Percentiles rank a stretch among this genome's conserved stretches.
These are phyloP conservation scores for Aspergillus bombycis DNA, from an alignment of 2,329 filamentous ascomycete species.

Conservation along the genomic window DNA sequence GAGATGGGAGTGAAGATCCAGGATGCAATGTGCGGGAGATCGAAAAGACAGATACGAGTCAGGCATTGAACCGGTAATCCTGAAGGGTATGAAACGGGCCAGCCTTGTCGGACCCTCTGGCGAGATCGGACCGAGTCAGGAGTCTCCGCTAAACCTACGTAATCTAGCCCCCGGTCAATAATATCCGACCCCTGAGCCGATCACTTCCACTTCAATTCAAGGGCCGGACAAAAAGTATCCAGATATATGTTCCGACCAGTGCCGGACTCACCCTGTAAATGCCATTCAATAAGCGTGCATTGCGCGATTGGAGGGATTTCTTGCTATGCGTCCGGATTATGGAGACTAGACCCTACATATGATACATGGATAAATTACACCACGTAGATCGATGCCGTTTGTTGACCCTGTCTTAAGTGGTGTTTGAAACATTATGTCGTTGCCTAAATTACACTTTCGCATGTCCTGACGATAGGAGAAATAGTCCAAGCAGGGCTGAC, in stretches of 20 bases:
- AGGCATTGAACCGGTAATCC: background rate
- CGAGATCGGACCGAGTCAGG: background rate
- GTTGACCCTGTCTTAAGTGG: background rate
- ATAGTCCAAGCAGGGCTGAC: background rate
- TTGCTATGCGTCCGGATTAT: background rate
- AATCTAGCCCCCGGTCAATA: background rate
- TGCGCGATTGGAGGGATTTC: background rate
- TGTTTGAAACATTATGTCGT: background rate
- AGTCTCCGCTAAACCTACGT: background rate
- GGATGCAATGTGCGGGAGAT: background rate
- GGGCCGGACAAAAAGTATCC: background rate
- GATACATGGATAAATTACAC: background rate
- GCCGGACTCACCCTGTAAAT: background rate
- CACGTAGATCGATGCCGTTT: background rate
- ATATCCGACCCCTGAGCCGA: background rate
- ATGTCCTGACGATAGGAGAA: too few relatives aligned
- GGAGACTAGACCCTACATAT: background rate
- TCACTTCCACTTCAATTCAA: background rate
- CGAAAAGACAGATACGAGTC: background rate
- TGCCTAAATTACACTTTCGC: background rate
- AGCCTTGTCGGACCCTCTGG: background rate
- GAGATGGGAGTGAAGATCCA: background rate
- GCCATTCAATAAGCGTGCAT: background rate
- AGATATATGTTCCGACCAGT: background rate
- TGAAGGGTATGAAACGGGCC: background rate